Conservation (phyloP, 257 asterid species). For the Nicotiana benthamiana region DNA sequence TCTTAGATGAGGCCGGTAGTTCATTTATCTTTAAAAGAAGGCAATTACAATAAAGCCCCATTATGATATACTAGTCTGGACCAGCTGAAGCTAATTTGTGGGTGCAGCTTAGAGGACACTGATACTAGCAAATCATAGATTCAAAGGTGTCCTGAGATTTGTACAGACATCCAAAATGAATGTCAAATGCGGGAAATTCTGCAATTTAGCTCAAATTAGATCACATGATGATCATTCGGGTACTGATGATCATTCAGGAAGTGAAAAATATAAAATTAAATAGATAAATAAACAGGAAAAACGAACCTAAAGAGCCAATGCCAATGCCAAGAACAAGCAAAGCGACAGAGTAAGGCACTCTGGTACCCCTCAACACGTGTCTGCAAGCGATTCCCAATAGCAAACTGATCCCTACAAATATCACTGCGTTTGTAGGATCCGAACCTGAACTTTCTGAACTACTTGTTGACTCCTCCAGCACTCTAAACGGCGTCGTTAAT, state of each 20-base stretch:
- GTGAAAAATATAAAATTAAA: background rate
- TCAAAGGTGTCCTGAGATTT: too few relatives aligned
- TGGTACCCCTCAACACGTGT: slow-evolving; percentile 78
- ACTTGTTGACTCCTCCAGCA: slow-evolving; percentile 23
- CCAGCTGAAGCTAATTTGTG: too few relatives aligned
- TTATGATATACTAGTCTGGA: too few relatives aligned
- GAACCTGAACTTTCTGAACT: slow-evolving; percentile 7
- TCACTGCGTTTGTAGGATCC: slow-evolving; percentile 68
- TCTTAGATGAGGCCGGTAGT: background rate
- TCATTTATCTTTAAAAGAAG: too few relatives aligned
- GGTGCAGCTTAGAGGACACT: too few relatives aligned
- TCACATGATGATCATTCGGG: too few relatives aligned
- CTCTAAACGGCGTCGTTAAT: slow-evolving; percentile 27
- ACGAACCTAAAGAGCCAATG: slow-evolving; percentile 80
- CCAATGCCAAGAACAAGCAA: slow-evolving; percentile 79
- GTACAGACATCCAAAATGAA: too few relatives aligned
- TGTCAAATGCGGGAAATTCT: too few relatives aligned
- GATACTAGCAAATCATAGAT: too few relatives aligned
- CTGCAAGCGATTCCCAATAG: slow-evolving; percentile 78
- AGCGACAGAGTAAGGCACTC: slow-evolving; percentile 93
- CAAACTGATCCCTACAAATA: slow-evolving; percentile 83
- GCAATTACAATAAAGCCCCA: too few relatives aligned
- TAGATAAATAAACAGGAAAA: background rate
- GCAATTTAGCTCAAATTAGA: too few relatives aligned
- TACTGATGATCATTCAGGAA: too few relatives aligned